Conservation (phyloP, 352 stramenopile genomes). For the Thalassiosira mediterranea region DNA sequence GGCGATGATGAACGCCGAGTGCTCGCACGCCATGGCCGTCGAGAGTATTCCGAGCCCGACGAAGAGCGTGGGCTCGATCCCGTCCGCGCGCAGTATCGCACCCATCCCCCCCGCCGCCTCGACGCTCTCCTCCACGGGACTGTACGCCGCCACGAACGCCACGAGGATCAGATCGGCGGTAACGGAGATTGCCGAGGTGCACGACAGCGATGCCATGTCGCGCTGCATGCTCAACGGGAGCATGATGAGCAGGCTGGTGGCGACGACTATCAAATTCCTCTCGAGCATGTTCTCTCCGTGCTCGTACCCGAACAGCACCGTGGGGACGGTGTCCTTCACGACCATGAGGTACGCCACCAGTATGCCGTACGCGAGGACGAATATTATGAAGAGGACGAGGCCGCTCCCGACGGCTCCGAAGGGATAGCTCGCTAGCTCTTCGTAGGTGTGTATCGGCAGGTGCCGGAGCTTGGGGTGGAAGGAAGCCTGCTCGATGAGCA, state of each 20-base stretch:
- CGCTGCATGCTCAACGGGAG: conserved; percentile 72
- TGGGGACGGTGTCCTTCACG: conserved; percentile 81
- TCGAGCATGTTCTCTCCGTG: conserved; percentile 50
- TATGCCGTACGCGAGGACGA: conserved; percentile 73
- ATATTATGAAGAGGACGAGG: conserved; percentile 67
- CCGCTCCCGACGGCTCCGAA: conserved; percentile 58
- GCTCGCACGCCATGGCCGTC: conserved; percentile 80
- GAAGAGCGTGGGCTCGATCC: conserved; percentile 68
- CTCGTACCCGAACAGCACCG: conserved; percentile 55
- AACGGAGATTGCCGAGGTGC: conserved; percentile 67
- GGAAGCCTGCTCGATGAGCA: conserved; percentile 72
- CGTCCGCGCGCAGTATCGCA: conserved; percentile 50
- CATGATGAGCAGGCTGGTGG: conserved; percentile 60
- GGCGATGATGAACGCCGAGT: conserved; percentile 81
- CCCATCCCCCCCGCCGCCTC: conserved; percentile 61
- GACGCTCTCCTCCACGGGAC: conserved; percentile 62
- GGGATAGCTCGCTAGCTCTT: conserved; percentile 66
- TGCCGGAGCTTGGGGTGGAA: conserved; percentile 66
- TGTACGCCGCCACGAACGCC: conserved; percentile 61
- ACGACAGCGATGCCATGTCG: conserved; percentile 71
- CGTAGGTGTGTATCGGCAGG: conserved; percentile 63
- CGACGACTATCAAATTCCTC: conserved; percentile 55
- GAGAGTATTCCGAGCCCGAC: conserved; percentile 79
- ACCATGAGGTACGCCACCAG: conserved; percentile 83
- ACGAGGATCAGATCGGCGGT: conserved; percentile 71